Percentiles rank a stretch among this genome's conserved stretches.
These are phyloP conservation scores for Celoporthe dispersa DNA, from an alignment of 2,329 filamentous ascomycete species.

Conservation along the genomic window DNA sequence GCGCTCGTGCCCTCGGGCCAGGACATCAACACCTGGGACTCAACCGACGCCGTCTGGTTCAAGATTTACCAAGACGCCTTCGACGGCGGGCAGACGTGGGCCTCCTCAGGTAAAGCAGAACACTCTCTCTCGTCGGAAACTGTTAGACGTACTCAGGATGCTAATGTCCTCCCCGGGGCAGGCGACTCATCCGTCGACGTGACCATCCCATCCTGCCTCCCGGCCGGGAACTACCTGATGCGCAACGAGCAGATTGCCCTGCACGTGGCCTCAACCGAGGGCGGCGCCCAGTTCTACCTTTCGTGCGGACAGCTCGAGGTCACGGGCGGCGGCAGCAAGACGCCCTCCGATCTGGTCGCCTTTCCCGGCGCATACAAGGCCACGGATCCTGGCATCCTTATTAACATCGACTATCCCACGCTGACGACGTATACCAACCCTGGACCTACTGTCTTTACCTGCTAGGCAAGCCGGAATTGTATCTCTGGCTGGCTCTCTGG, in stretches of 20 bases:
- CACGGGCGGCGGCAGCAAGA: constrained; percentile 32
- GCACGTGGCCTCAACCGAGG: constrained; percentile 32
- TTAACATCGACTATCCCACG: constrained; percentile 36
- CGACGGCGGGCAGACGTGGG: constrained; percentile 29
- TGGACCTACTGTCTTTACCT: constrained; percentile 13
- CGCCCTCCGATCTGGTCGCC: constrained; percentile 26
- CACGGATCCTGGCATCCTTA: constrained; percentile 33
- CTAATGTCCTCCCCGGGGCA: neutral
- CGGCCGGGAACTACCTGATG: constrained; percentile 36
- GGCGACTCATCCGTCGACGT: constrained; percentile 29
- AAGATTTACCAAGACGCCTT: constrained; percentile 42
- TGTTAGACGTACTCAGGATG: neutral
- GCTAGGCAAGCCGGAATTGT: neutral
- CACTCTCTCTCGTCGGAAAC: no score
- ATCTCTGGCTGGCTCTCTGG: neutral
- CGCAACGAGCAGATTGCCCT: constrained; percentile 36
- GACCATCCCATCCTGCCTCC: constrained; percentile 34
- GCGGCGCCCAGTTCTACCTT: constrained; percentile 35
- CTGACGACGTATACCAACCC: constrained; percentile 34
- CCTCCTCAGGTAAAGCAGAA: constrained; percentile 20
- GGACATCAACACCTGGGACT: constrained; percentile 40
- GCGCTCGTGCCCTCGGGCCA: constrained; percentile 43
- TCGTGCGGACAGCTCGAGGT: constrained; percentile 33
- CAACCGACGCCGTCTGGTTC: constrained; percentile 43
- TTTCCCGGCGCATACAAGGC: constrained; percentile 35